These are phyloP conservation scores for Apiospora rasikravindrae DNA, from an alignment of 2,329 filamentous ascomycete genomes.

Conservation along the genomic window DNA sequence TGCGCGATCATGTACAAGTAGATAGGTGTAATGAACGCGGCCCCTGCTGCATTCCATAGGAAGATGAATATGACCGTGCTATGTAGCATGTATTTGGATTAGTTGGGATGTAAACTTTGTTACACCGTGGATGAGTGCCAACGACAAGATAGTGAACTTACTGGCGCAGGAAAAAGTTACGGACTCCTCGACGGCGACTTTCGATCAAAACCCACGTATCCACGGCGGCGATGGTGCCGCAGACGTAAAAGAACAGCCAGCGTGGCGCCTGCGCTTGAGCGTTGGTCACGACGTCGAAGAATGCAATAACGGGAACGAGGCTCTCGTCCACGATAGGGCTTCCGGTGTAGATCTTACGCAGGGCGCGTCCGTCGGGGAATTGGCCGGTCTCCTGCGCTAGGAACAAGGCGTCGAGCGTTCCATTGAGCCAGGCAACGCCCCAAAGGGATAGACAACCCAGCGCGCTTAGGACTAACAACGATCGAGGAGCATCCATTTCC, in stretches of 20 bases:
- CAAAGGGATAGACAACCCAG: background rate
- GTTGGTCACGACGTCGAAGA: conserved; percentile 8
- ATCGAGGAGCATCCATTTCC: background rate
- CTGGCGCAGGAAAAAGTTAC: background rate
- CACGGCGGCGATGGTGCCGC: background rate
- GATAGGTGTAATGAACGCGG: no score
- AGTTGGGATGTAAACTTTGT: no score
- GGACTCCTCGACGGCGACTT: background rate
- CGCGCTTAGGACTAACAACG: background rate
- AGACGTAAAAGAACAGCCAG: background rate
- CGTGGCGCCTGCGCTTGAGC: background rate
- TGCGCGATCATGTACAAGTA: no score
- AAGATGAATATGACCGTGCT: no score
- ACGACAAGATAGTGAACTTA: background rate
- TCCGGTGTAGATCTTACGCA: background rate
- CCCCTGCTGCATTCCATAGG: no score
- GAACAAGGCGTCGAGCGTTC: background rate
- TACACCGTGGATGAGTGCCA: no score
- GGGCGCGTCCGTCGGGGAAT: background rate
- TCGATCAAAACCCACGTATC: conserved; percentile 8
- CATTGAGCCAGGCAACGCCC: background rate
- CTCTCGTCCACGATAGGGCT: background rate
- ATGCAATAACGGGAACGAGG: background rate
- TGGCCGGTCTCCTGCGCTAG: background rate
- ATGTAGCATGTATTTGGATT: no score